Percentiles rank a stretch among this genome's conserved stretches.
These are phyloP conservation scores for Suillus variegatus DNA, from an alignment of 768 basidiomycete species.

Conservation along the genomic window DNA sequence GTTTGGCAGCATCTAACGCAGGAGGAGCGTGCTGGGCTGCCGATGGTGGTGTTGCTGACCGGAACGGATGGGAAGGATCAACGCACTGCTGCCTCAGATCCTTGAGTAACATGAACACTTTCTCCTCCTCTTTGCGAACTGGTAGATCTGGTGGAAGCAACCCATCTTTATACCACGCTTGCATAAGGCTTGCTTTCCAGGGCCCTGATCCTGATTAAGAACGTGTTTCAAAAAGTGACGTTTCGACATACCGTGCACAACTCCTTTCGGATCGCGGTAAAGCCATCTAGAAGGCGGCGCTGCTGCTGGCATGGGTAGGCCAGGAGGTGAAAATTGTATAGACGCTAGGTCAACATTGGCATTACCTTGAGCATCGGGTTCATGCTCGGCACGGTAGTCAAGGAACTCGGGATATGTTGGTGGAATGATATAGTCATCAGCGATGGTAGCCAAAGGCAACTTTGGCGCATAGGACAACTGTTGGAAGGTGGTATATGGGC, in stretches of 20 bases:
- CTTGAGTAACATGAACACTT: constrained; percentile 64
- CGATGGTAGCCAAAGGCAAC: constrained; percentile 86
- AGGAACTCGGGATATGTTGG: constrained; percentile 85
- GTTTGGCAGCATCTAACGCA: constrained; percentile 45
- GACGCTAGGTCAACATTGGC: constrained; percentile 50
- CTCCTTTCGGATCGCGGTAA: constrained; percentile 81
- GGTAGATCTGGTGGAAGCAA: constrained; percentile 81
- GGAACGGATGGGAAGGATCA: constrained; percentile 82
- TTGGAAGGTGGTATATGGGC: constrained; percentile 90
- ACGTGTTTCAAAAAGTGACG: not conserved
- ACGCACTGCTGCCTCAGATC: constrained; percentile 77
- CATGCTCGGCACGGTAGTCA: constrained; percentile 64
- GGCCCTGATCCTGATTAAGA: constrained; percentile 53
- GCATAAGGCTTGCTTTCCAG: constrained; percentile 88
- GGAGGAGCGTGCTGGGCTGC: constrained; percentile 26
- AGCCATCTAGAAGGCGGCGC: constrained; percentile 75
- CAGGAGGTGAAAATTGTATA: constrained; percentile 77
- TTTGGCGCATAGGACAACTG: constrained; percentile 84
- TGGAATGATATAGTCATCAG: constrained; percentile 90
- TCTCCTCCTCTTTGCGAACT: constrained; percentile 74
- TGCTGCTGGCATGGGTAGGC: constrained; percentile 70
- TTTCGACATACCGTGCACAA: constrained; percentile 65
- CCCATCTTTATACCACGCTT: constrained; percentile 86
- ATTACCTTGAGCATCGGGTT: constrained; percentile 51
- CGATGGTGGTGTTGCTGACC: constrained; percentile 44